A percentile compares a stretch with the other conserved stretches of the same genome.
Evolutionary conservation across 768 basidiomycete genomes (phyloP).

Genomic region (Butyriboletus loyo): DNA sequence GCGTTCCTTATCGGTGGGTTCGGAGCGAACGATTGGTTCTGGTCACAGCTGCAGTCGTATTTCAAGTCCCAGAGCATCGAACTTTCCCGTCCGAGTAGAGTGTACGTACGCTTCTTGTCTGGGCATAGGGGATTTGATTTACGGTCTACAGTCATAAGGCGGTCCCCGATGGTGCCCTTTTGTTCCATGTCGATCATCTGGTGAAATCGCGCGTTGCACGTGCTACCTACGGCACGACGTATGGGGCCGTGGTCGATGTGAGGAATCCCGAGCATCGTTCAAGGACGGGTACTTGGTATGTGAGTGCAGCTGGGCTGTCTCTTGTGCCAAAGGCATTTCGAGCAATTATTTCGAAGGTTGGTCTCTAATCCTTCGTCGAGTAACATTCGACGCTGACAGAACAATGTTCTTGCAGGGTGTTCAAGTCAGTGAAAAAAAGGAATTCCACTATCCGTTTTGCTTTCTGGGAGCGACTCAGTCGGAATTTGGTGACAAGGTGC

Average conservation of each 20-base stretch:
- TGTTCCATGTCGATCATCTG: slow-evolving; percentile 39
- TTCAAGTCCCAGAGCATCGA: slow-evolving; percentile 36
- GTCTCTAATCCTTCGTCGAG: background rate
- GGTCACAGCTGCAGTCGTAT: too few relatives aligned
- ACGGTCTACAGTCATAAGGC: slow-evolving; percentile 34
- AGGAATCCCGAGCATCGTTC: slow-evolving; percentile 4
- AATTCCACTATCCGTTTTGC: slow-evolving; percentile 12
- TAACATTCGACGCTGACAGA: background rate
- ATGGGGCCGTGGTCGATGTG: background rate
- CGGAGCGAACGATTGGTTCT: slow-evolving; percentile 45
- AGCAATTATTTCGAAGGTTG: slow-evolving; percentile 6
- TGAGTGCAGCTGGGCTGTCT: background rate
- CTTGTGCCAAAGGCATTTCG: slow-evolving; percentile 2
- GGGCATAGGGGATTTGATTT: background rate
- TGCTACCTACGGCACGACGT: slow-evolving; percentile 57
- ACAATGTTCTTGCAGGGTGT: slow-evolving; percentile 1
- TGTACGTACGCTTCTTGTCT: slow-evolving; percentile 36
- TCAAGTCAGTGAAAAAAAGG: slow-evolving; percentile 5
- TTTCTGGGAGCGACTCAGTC: background rate
- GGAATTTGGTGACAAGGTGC: background rate
- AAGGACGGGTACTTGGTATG: slow-evolving; percentile 7
- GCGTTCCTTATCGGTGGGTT: slow-evolving; percentile 52
- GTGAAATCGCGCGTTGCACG: slow-evolving; percentile 44
- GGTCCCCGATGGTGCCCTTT: slow-evolving; percentile 47
- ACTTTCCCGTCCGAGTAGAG: slow-evolving; percentile 43